phyloP scores from a whole-genome alignment of 2,329 filamentous ascomycete genomes.

The Fusarium guadeloupense region DNA sequence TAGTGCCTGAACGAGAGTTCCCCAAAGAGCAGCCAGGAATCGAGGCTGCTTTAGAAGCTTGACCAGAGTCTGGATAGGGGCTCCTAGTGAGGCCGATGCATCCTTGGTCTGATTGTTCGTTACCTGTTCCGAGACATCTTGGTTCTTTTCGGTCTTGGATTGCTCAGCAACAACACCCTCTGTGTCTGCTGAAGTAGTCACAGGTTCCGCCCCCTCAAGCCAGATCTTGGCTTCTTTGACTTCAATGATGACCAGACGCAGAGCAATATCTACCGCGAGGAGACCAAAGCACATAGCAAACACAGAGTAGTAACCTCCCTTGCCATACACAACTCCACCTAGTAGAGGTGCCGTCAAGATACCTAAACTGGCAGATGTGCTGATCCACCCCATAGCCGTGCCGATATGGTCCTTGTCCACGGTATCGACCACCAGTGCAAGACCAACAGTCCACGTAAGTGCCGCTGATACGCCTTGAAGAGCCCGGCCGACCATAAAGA shows the following conservation, averaged over 20 bases:
- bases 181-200: neutral
- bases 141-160: neutral
- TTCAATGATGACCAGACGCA: constrained; percentile 48
- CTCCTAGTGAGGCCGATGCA: neutral
- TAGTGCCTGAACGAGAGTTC: constrained; percentile 47
- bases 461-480: constrained; percentile 48
- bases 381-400: constrained; percentile 48
- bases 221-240: constrained; percentile 46
- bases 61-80: constrained; percentile 39
- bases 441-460: constrained; percentile 50
- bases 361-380: constrained; percentile 47
- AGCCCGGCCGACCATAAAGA: constrained; percentile 47
- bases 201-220: constrained; percentile 22
- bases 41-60: constrained; percentile 45
- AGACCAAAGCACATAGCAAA: constrained; percentile 51
- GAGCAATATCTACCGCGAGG: constrained; percentile 45
- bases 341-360: constrained; percentile 46
- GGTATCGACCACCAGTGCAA: constrained; percentile 49
- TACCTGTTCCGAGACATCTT: neutral
- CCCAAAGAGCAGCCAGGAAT: constrained; percentile 48
- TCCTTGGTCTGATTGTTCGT: constrained; percentile 3
- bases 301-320: constrained; percentile 48
- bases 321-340: constrained; percentile 48
- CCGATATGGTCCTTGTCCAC: constrained; percentile 46
- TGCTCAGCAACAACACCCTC: neutral